Evolutionary conservation across 208 protist genomes (phyloP).

Genomic region (Leptomonas pyrrhocoris): DNA sequence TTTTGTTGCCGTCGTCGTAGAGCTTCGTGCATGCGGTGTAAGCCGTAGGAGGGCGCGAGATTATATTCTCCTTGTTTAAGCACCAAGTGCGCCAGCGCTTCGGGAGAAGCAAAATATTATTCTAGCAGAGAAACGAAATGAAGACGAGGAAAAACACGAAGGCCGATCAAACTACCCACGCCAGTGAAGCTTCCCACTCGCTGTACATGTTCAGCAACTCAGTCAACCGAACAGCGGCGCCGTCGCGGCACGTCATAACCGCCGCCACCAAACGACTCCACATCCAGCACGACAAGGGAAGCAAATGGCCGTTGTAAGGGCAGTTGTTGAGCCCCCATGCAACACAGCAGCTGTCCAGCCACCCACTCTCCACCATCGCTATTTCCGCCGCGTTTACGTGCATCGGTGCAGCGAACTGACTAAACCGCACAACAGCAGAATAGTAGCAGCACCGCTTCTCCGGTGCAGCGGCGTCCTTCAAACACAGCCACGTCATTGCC

Average conservation of each 20-base stretch:
- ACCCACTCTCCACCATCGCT: background rate
- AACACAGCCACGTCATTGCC: constrained; percentile 28
- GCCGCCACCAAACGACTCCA: constrained; percentile 13
- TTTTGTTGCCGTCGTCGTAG: too few species aligned
- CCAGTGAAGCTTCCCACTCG: constrained; percentile 12
- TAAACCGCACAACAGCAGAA: constrained; percentile 11
- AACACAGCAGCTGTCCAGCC: constrained; percentile 8
- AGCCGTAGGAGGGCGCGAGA: too few species aligned
- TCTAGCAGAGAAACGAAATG: background rate
- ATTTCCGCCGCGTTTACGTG: background rate
- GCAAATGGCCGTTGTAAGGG: constrained; percentile 4
- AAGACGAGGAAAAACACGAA: background rate
- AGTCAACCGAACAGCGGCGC: background rate
- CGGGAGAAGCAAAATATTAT: too few species aligned
- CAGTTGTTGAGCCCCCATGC: constrained; percentile 18
- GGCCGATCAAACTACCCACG: background rate
- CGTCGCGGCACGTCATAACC: constrained; percentile 3
- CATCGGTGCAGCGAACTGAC: background rate
- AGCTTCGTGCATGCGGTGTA: too few species aligned
- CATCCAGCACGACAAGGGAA: constrained; percentile 12
- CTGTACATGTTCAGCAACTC: constrained; percentile 15
- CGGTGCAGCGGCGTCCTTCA: constrained; percentile 3
- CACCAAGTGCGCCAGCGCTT: too few species aligned
- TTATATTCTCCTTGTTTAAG: too few species aligned
- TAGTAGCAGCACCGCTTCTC: background rate